phyloP scores from a whole-genome alignment of 495 filamentous ascomycete genomes.

The Aspergillus coremiiformis region DNA sequence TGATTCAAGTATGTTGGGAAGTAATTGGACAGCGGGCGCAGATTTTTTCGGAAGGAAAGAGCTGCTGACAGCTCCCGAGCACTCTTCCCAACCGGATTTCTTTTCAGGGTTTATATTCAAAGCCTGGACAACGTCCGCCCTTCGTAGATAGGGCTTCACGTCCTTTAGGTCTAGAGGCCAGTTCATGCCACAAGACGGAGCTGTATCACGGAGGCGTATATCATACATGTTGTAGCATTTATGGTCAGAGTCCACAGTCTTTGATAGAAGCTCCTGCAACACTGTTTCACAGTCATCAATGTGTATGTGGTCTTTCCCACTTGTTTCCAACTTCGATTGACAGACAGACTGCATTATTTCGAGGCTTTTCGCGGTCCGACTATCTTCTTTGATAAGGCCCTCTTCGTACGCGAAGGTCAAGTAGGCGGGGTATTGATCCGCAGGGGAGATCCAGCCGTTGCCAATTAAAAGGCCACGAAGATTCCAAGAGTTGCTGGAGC shows the following conservation, averaged over 20 bases:
- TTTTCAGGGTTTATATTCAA: conserved; percentile 79
- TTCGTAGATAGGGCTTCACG: conserved; percentile 78
- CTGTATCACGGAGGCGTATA: conserved; percentile 67
- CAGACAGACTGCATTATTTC: conserved; percentile 66
- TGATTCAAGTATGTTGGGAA: conserved; percentile 66
- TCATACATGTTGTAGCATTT: conserved; percentile 93
- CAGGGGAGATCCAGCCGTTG: conserved; percentile 92
- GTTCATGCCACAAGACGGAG: conserved; percentile 81
- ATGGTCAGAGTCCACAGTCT: conserved; percentile 46
- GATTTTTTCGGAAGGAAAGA: conserved; percentile 63
- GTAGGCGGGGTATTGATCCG: conserved; percentile 86
- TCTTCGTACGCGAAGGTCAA: conserved; percentile 69
- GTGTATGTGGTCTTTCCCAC: conserved; percentile 56
- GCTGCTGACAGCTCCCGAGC: conserved; percentile 63
- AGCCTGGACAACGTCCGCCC: conserved; percentile 68
- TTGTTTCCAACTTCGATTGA: conserved; percentile 42
- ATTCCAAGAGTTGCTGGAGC: conserved; percentile 53
- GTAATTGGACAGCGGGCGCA: conserved; percentile 60
- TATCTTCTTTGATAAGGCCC: conserved; percentile 61
- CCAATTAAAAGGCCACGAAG: conserved; percentile 86
- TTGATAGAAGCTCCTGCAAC: conserved; percentile 57
- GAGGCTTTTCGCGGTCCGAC: conserved; percentile 53
- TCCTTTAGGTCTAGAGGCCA: conserved; percentile 81
- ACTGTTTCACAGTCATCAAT: conserved; percentile 63
- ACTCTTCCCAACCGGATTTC: conserved; percentile 85